Conservation (phyloP, 352 stramenopile species). For the Peronospora belbahrii region DNA sequence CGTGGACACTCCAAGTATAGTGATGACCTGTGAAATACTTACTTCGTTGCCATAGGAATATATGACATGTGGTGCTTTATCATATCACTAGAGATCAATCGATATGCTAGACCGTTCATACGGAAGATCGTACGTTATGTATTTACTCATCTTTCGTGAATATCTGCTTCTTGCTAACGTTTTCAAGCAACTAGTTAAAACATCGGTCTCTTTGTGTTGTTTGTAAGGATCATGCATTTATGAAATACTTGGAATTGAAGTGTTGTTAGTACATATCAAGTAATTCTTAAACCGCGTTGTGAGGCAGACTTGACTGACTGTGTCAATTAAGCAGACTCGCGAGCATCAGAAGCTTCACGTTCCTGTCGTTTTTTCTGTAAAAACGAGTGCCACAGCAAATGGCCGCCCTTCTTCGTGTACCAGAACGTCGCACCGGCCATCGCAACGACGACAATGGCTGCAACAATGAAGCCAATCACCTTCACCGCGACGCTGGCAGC, state of each 20-base stretch:
- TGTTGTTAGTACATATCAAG: constrained; percentile 9
- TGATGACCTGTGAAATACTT: too few species aligned
- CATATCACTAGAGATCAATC: too few species aligned
- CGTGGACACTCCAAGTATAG: too few species aligned
- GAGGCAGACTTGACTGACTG: constrained; percentile 13
- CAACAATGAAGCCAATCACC: constrained; percentile 34
- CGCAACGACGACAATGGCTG: constrained; percentile 14
- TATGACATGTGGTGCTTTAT: too few species aligned
- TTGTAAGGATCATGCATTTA: not conserved
- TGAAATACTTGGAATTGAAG: not conserved
- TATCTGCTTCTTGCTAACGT: too few species aligned
- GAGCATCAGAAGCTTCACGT: constrained; percentile 15
- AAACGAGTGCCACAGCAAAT: constrained; percentile 31
- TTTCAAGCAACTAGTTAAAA: too few species aligned
- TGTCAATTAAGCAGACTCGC: constrained; percentile 6
- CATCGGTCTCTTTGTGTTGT: too few species aligned
- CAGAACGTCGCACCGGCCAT: constrained; percentile 18
- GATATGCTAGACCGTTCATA: too few species aligned
- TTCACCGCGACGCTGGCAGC: constrained; percentile 18
- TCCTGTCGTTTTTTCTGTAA: constrained; percentile 36
- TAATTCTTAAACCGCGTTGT: constrained; percentile 17
- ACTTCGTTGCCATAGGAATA: too few species aligned
- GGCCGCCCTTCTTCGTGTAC: constrained; percentile 34
- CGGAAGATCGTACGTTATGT: not conserved
- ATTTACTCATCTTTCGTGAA: too few species aligned